These are phyloP conservation scores for Fagus sylvatica DNA, from an alignment of 306 rosid genomes.

Conservation along the genomic window DNA sequence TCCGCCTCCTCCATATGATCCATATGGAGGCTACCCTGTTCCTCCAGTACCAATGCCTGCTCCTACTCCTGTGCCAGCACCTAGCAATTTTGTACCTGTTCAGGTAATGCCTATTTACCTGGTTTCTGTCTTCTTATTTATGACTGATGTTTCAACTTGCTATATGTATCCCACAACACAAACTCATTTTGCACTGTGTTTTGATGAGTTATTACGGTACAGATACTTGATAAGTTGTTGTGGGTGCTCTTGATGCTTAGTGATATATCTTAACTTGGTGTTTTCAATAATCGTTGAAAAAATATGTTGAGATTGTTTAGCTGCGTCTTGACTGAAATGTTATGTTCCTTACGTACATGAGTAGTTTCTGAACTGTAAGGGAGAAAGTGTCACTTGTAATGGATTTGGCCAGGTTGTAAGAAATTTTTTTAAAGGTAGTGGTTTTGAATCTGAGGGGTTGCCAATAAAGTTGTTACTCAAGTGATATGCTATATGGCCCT, in stretches of 20 bases:
- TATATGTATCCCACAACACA: background rate
- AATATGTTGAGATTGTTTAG: too few species aligned
- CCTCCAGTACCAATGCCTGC: constrained; percentile 88
- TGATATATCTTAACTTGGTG: background rate
- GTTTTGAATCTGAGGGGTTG: too few species aligned
- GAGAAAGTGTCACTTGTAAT: too few species aligned
- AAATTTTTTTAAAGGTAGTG: too few species aligned
- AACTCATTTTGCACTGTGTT: background rate
- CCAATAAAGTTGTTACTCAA: too few species aligned
- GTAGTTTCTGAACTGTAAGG: too few species aligned
- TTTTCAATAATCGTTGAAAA: background rate
- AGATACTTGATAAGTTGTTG: background rate
- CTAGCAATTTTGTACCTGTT: constrained; percentile 85
- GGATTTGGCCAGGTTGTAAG: too few species aligned
- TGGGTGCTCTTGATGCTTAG: background rate
- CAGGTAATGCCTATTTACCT: constrained; percentile 50
- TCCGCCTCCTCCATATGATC: constrained; percentile 94
- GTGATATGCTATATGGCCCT: too few species aligned
- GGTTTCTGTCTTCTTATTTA: background rate
- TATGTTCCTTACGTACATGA: too few species aligned
- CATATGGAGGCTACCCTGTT: constrained; percentile 85
- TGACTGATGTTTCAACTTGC: background rate
- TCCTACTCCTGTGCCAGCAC: constrained; percentile 78
- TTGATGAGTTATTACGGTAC: background rate
- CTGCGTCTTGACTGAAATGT: background rate